Conservation (phyloP, 2,329 filamentous ascomycete genomes). For the Epichloe glyceriae region DNA sequence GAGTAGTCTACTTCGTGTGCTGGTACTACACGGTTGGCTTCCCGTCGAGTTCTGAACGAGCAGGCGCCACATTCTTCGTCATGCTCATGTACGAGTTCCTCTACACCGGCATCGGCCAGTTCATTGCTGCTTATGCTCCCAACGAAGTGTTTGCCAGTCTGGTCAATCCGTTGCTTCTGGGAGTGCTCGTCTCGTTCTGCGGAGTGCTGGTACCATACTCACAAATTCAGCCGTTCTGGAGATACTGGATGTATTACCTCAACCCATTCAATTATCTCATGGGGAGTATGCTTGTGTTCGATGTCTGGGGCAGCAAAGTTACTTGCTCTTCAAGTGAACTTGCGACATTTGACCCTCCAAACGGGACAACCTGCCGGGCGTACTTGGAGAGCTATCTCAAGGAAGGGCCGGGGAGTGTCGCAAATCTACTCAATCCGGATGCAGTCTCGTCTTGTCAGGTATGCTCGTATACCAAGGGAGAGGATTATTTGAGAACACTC, state of each 20-base stretch:
- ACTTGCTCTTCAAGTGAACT: conserved; percentile 35
- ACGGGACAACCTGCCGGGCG: conserved; percentile 39
- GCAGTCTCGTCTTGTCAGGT: conserved; percentile 43
- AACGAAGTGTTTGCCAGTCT: conserved; percentile 47
- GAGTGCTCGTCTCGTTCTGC: conserved; percentile 55
- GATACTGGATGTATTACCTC: conserved; percentile 49
- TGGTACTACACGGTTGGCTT: conserved; percentile 49
- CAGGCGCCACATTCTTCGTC: conserved; percentile 39
- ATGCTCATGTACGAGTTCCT: conserved; percentile 48
- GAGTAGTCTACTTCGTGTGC: conserved; percentile 34
- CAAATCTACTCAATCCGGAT: conserved; percentile 47
- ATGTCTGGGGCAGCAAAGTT: conserved; percentile 32
- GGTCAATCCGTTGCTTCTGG: conserved; percentile 42
- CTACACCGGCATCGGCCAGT: conserved; percentile 48
- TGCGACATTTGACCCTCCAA: conserved; percentile 36
- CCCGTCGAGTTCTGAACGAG: conserved; percentile 26
- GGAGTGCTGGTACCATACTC: conserved; percentile 59
- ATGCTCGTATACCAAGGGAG: conserved; percentile 44
- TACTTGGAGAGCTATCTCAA: conserved; percentile 42
- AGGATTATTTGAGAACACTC: conserved; percentile 46
- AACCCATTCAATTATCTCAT: conserved; percentile 52
- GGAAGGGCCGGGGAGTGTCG: conserved; percentile 28
- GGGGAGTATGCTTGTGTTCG: conserved; percentile 40
- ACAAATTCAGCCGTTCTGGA: conserved; percentile 54
- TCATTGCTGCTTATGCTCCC: conserved; percentile 49